phyloP scores from a whole-genome alignment of 495 filamentous ascomycete species.

The Hyaloscypha finlandica region DNA sequence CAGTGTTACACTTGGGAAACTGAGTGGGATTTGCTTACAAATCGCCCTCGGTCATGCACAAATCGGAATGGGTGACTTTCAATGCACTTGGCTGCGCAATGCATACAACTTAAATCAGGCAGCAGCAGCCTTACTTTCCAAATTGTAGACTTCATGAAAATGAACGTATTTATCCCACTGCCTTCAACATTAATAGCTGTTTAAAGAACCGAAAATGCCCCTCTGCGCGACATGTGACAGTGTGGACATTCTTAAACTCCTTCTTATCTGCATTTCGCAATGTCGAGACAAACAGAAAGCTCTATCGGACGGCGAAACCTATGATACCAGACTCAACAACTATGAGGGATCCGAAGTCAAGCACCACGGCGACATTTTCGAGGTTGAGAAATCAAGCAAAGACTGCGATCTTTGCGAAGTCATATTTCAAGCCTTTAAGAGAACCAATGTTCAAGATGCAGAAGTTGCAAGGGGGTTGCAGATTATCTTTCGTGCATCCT shows the following conservation, averaged over 20 bases:
- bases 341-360: slow-evolving; percentile 28
- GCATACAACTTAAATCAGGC: slow-evolving; percentile 19
- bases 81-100: not conserved
- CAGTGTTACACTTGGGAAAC: not conserved
- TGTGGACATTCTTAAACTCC: slow-evolving; percentile 23
- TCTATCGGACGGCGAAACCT: slow-evolving; percentile 19
- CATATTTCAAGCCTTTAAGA: slow-evolving; percentile 27
- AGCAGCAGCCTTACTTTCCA: slow-evolving; percentile 21
- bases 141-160: slow-evolving; percentile 18
- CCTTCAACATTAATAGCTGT: slow-evolving; percentile 16
- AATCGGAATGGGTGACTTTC: not conserved
- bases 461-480: slow-evolving; percentile 23
- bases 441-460: slow-evolving; percentile 20
- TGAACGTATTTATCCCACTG: slow-evolving; percentile 20
- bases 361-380: slow-evolving; percentile 26
- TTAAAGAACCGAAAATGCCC: slow-evolving; percentile 20
- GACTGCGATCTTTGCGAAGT: slow-evolving; percentile 21
- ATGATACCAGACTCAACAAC: slow-evolving; percentile 20
- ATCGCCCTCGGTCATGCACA: not conserved
- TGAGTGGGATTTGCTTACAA: not conserved
- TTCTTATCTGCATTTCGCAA: slow-evolving; percentile 25
- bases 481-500: slow-evolving; percentile 25
- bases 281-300: slow-evolving; percentile 26
- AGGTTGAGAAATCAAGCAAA: slow-evolving; percentile 27
- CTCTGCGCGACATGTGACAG: slow-evolving; percentile 23